phyloP scores from a whole-genome alignment of 164 flowering plant genomes.

The Buxus sempervirens region DNA sequence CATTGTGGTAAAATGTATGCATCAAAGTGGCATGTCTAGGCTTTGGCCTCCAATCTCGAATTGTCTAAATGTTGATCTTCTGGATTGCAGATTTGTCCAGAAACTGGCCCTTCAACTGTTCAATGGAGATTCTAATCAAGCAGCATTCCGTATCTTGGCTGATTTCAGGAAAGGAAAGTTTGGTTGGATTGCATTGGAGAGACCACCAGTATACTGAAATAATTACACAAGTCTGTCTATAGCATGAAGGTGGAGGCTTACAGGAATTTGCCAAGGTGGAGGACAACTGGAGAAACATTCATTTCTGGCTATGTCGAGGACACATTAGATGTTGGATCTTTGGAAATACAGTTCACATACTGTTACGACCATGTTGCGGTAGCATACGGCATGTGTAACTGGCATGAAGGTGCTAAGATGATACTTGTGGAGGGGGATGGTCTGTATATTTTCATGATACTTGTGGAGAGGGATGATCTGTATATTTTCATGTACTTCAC shows the following conservation, averaged over 20 bases:
- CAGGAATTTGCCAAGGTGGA: neutral
- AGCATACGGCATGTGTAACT: too few relatives aligned
- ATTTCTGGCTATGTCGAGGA: neutral
- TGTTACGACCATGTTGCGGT: neutral
- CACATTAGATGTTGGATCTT: neutral
- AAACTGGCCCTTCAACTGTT: slow-evolving; percentile 71
- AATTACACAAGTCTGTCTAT: neutral
- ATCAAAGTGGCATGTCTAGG: neutral
- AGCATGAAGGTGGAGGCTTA: too few relatives aligned
- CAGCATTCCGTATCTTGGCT: slow-evolving; percentile 77
- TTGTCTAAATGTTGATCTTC: neutral
- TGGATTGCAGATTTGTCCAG: slow-evolving; percentile 64
- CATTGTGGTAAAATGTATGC: slow-evolving; percentile 74
- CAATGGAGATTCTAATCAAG: slow-evolving; percentile 80
- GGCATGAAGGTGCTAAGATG: too few relatives aligned
- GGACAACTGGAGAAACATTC: neutral
- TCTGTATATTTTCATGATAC: too few relatives aligned
- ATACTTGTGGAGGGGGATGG: too few relatives aligned
- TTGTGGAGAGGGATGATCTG: too few relatives aligned
- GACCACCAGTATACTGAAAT: slow-evolving; percentile 62
- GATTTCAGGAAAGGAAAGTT: slow-evolving; percentile 94
- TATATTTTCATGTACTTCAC: too few relatives aligned
- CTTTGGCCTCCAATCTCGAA: neutral
- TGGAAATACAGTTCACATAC: neutral
- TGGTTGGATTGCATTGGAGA: slow-evolving; percentile 87